A percentile compares a stretch with the other conserved stretches of the same genome.
phyloP scores from a whole-genome alignment of 176 grass and related monocot genomes.

The Triticum turgidum region DNA sequence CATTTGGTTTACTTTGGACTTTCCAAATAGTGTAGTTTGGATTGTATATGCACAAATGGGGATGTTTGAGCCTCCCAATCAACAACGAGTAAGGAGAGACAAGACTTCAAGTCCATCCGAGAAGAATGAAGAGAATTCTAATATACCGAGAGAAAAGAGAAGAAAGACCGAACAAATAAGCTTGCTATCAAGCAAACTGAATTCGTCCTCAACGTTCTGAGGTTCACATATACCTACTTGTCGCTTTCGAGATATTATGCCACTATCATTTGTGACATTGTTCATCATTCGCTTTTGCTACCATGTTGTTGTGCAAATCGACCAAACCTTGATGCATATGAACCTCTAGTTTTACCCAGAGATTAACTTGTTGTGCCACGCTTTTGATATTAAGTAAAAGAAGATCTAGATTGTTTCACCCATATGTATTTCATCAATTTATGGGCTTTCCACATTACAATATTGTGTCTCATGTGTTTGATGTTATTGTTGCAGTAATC shows the following conservation, averaged over 20 bases:
- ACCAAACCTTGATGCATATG: background rate
- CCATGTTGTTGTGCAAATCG: background rate
- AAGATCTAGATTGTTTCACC: too few species aligned
- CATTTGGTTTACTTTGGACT: background rate
- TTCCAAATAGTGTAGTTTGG: background rate
- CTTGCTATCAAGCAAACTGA: background rate
- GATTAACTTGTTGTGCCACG: too few species aligned
- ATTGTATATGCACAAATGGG: background rate
- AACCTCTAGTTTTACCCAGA: too few species aligned
- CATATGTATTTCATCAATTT: too few species aligned
- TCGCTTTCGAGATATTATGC: background rate
- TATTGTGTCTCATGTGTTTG: too few species aligned
- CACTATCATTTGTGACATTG: background rate
- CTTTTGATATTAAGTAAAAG: too few species aligned
- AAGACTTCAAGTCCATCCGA: background rate
- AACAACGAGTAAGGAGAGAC: background rate
- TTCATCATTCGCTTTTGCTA: background rate
- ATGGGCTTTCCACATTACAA: too few species aligned
- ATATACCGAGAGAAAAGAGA: background rate
- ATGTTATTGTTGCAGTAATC: too few species aligned
- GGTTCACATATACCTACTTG: background rate
- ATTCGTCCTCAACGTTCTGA: background rate
- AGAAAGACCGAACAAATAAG: background rate
- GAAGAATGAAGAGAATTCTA: background rate
- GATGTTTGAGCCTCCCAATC: background rate